These are phyloP conservation scores for Linum tenue DNA, from an alignment of 345 rosid genomes.

Conservation along the genomic window DNA sequence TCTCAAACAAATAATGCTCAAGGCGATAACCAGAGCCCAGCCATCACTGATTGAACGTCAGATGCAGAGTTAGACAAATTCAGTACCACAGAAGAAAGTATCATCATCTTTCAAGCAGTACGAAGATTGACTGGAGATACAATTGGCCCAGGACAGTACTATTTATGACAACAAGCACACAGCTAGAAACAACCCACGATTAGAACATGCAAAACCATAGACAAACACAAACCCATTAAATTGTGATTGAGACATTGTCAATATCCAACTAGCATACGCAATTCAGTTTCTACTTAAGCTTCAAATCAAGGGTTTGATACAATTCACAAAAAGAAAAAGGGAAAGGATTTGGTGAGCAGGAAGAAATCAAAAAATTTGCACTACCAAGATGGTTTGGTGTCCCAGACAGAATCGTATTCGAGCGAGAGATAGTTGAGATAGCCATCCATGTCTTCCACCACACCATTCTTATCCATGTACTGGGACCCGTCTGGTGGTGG, in stretches of 20 bases:
- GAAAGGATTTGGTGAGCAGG: no score
- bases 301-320: neutral
- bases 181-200: neutral
- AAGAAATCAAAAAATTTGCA: constrained; percentile 2
- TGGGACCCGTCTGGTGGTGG: constrained; percentile 26
- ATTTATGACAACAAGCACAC: neutral
- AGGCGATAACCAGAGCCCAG: no score
- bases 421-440: constrained; percentile 77
- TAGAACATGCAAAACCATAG: neutral
- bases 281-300: neutral
- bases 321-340: neutral
- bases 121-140: no score
- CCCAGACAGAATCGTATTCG: constrained; percentile 98
- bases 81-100: no score
- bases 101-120: no score
- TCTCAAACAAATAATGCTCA: no score
- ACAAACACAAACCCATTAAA: no score
- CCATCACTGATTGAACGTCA: no score
- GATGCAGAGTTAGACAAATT: no score
- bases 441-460: constrained; percentile 76
- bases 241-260: neutral
- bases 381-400: constrained; percentile 88
- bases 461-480: constrained; percentile 60
- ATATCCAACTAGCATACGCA: neutral
- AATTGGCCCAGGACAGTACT: no score